Percentiles rank a stretch among this genome's conserved stretches.
Conservation (phyloP, 192 early-diverging fungal genomes). For the Paraglomus brasilianum region DNA sequence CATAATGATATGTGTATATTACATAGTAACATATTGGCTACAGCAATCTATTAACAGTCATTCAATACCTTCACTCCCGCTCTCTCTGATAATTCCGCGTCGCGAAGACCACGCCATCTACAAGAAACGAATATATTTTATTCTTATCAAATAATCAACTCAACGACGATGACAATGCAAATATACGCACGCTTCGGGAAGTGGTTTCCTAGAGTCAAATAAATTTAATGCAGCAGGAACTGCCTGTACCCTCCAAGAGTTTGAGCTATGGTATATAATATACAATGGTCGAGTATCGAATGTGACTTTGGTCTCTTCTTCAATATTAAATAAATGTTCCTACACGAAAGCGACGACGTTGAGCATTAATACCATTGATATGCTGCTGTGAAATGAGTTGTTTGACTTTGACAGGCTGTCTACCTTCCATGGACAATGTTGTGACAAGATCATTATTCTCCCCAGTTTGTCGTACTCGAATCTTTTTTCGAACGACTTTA, state of each 20-base stretch:
- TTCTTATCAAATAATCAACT: neutral
- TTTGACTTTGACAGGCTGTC: too few relatives aligned
- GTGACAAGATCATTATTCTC: constrained; percentile 78
- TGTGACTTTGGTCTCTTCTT: constrained; percentile 54
- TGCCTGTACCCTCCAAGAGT: too few relatives aligned
- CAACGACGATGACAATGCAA: too few relatives aligned
- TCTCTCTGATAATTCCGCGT: constrained; percentile 76
- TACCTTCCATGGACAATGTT: constrained; percentile 82
- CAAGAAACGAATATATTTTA: constrained; percentile 30
- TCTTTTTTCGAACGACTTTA: constrained; percentile 59
- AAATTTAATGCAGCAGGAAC: too few relatives aligned
- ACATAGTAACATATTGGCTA: neutral
- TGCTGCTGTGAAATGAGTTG: too few relatives aligned
- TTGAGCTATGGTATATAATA: too few relatives aligned
- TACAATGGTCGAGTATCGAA: neutral
- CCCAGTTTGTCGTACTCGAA: constrained; percentile 68
- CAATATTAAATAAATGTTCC: constrained; percentile 77
- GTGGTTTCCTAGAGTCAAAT: too few relatives aligned
- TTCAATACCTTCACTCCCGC: constrained; percentile 56
- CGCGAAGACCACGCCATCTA: constrained; percentile 76
- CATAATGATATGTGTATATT: neutral
- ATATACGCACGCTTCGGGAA: too few relatives aligned
- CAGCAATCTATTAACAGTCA: neutral
- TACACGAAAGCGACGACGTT: constrained; percentile 34
- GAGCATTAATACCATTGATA: too few relatives aligned